Evolutionary conservation across 345 rosid species (phyloP).

Genomic region (Fremontodendron californicum): DNA sequence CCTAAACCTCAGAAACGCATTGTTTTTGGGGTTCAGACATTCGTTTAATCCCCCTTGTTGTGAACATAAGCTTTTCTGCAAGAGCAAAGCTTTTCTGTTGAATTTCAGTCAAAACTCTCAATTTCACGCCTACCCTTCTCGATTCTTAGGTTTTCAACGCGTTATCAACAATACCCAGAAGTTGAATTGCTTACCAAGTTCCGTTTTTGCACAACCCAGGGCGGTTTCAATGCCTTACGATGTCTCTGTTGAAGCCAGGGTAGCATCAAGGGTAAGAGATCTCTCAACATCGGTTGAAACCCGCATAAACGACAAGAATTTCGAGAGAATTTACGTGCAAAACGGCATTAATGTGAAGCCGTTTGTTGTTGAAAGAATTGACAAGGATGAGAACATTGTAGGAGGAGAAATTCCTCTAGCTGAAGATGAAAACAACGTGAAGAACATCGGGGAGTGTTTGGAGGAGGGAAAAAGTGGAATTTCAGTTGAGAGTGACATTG

Average conservation of each 20-base stretch:
- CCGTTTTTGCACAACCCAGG: conserved; percentile 29
- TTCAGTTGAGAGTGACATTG: conserved; percentile 45
- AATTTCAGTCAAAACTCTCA: conserved; percentile 22
- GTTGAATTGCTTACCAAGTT: conserved; percentile 14
- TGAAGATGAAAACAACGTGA: conserved; percentile 28
- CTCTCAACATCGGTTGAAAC: conserved; percentile 70
- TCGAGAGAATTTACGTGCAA: conserved; percentile 65
- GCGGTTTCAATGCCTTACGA: conserved; percentile 17
- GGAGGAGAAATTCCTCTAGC: conserved; percentile 30
- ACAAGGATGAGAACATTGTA: conserved; percentile 46
- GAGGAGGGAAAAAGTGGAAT: conserved; percentile 27
- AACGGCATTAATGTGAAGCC: conserved; percentile 57
- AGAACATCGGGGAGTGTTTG: conserved; percentile 23
- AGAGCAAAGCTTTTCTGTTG: conserved; percentile 10
- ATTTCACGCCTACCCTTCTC: conserved; percentile 26
- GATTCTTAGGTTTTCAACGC: conserved; percentile 20
- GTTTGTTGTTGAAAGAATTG: conserved; percentile 62
- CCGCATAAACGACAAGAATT: conserved; percentile 44
- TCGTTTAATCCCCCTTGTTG: conserved; percentile 1
- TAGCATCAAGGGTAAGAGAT: conserved; percentile 30
- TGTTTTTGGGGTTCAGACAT: conserved; percentile 15
- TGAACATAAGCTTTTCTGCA: background rate
- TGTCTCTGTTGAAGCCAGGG: conserved; percentile 25
- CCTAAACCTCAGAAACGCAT: conserved; percentile 20
- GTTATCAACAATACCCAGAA: conserved; percentile 24